Evolutionary conservation across 2,329 filamentous ascomycete species (phyloP), one percentile per base, ranked within the genome.

Genomic region (Fusarium illudens): DNA sequence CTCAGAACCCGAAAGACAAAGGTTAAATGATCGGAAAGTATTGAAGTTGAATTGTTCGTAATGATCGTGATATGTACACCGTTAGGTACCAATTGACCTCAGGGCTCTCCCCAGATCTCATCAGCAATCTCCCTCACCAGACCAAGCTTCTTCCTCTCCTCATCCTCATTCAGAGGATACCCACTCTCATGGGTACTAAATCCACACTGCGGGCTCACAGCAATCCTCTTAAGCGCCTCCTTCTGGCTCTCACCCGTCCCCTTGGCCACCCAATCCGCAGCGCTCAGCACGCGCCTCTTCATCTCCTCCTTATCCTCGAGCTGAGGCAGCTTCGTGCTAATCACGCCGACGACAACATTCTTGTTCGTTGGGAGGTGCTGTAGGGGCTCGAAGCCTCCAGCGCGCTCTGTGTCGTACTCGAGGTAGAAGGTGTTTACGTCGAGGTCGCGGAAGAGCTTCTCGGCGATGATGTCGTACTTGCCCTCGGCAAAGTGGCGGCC

Each of bases 111-210:
- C 92, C 91, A 94, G 60, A 94, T 86, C 73, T 90, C 87, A 74
- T 93, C 86, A 3, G 92, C 91, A 72, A 94, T 88, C 71, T 88
- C 83, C 67, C 91, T 86, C 17, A 94, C 90, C 54, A 94, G 79
- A 68, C 86, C 82, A 73, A 94, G 79, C 82, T 94, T 94, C 77
- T 86, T 87, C 79, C 87, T 87, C 89, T 94, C 90, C 65, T 92
- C 90, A 46, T 92, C 86, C 65, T 87, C 82, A 20, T 84, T 86
- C 56, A 94, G 82, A 13, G 87, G 85, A 75, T 94, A 93, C 0
- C 91, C 92, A 72, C 86, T 88, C 70, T 90, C 88, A 75, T 94
- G 91, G 33, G 89, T 92, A 33, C 90, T 92, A 77, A 92, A 92
- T 6, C 89, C 90, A 75, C 90, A 92, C 80, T 93, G 90, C 0